Conservation (phyloP, 2,329 filamentous ascomycete species). For the Epichloe coenophiala region DNA sequence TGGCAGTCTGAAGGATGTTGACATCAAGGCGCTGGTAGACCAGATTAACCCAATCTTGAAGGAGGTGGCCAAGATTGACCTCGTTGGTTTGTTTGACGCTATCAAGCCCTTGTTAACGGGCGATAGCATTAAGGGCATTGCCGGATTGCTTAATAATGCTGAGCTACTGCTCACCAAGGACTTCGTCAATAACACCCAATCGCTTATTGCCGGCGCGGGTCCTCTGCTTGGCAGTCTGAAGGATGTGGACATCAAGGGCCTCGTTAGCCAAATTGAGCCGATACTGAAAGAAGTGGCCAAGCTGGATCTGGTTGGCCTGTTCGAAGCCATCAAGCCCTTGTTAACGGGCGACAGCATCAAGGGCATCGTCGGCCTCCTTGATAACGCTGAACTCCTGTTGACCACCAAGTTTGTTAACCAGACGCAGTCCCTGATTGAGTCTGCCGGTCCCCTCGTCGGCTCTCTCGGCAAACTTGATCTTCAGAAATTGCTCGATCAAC, state of each 20-base stretch:
- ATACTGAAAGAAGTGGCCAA: constrained; percentile 12
- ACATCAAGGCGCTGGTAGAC: constrained; percentile 9
- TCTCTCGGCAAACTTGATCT: constrained; percentile 22
- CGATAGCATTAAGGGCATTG: constrained; percentile 12
- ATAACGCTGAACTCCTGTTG: constrained; percentile 18
- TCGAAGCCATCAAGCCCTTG: constrained; percentile 7
- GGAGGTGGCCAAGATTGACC: constrained; percentile 5
- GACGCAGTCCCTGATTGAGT: constrained; percentile 13
- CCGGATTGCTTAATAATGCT: not conserved
- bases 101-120: constrained; percentile 10
- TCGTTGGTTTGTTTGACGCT: constrained; percentile 1
- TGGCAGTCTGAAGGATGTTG: constrained; percentile 18
- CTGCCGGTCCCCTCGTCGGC: constrained; percentile 18
- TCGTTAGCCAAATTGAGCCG: constrained; percentile 11
- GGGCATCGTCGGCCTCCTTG: constrained; percentile 15
- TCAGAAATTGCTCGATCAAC: constrained; percentile 15
- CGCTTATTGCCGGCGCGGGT: constrained; percentile 9
- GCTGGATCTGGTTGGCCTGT: constrained; percentile 2
- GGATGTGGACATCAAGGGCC: constrained; percentile 13
- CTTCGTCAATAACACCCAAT: constrained; percentile 10
- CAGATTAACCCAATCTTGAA: constrained; percentile 17
- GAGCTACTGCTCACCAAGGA: constrained; percentile 6
- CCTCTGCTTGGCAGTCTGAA: constrained; percentile 18
- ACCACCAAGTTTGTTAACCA: constrained; percentile 19
- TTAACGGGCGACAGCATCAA: constrained; percentile 12